Conservation (phyloP, 2,329 filamentous ascomycete species). For the Pseudogymnoascus sp. region DNA sequence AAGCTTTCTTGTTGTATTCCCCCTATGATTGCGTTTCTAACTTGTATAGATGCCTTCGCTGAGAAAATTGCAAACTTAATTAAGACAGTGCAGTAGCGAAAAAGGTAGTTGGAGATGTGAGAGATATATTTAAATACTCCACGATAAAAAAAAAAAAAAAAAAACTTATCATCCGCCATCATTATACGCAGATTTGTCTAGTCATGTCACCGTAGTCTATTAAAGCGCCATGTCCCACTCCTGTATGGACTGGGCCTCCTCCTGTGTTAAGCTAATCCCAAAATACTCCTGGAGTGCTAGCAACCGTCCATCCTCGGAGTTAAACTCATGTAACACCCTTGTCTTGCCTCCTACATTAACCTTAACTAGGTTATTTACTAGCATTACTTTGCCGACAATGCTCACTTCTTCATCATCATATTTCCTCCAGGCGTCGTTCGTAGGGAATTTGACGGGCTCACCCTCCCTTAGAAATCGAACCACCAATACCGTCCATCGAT, state of each 20-base stretch:
- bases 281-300: neutral
- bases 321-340: neutral
- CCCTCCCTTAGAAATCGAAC: neutral
- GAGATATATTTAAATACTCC: too few species aligned
- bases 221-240: neutral
- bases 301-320: neutral
- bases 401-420: neutral
- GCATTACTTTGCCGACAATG: neutral
- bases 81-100: neutral
- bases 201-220: neutral
- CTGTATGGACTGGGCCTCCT: neutral
- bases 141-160: too few species aligned
- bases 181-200: neutral
- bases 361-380: neutral
- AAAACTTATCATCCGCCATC: too few species aligned
- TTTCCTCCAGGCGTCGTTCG: neutral
- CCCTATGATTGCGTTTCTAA: neutral
- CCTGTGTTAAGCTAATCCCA: neutral
- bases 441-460: neutral
- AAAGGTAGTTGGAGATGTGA: too few species aligned
- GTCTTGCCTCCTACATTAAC: neutral
- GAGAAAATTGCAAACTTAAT: slow-evolving; percentile 33
- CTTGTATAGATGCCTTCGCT: slow-evolving; percentile 30
- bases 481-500: neutral
- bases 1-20: slow-evolving; percentile 13